These are phyloP conservation scores for Penicillium brevicompactum DNA, from an alignment of 2,329 filamentous ascomycete genomes.

Conservation along the genomic window DNA sequence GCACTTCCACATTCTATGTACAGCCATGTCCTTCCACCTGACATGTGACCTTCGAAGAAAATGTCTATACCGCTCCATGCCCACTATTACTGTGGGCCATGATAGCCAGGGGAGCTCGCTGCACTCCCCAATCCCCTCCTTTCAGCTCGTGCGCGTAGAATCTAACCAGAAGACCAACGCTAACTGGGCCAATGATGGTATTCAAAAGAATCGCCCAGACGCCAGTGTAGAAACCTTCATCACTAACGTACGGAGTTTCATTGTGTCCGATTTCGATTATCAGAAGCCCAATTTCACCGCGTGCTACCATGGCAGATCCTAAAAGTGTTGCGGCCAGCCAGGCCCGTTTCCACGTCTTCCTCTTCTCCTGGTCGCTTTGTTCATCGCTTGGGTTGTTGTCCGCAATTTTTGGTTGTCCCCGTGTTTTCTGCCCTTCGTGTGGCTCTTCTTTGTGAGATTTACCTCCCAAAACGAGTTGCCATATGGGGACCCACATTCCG, in stretches of 20 bases:
- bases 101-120: not conserved
- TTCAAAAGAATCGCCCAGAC: conserved; percentile 38
- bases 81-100: no score
- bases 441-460: not conserved
- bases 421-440: no score
- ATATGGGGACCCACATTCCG: conserved; percentile 30
- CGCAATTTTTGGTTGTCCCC: no score
- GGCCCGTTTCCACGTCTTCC: conserved; percentile 5
- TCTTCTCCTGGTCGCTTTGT: no score
- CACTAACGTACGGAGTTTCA: conserved; percentile 44
- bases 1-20: no score
- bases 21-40: no score
- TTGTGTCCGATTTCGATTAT: conserved; percentile 38
- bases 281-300: conserved; percentile 35
- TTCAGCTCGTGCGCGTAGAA: conserved; percentile 23
- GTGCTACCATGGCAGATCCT: conserved; percentile 37
- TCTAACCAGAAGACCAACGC: conserved; percentile 30
- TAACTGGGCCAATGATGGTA: conserved; percentile 33
- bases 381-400: no score
- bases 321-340: conserved; percentile 29
- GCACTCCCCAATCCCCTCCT: conserved; percentile 30
- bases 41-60: no score
- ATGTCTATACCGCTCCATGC: no score
- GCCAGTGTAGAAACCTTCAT: conserved; percentile 29
- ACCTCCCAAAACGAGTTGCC: conserved; percentile 11